phyloP scores from a whole-genome alignment of 352 stramenopile genomes.

The Phytophthora citrophthora region DNA sequence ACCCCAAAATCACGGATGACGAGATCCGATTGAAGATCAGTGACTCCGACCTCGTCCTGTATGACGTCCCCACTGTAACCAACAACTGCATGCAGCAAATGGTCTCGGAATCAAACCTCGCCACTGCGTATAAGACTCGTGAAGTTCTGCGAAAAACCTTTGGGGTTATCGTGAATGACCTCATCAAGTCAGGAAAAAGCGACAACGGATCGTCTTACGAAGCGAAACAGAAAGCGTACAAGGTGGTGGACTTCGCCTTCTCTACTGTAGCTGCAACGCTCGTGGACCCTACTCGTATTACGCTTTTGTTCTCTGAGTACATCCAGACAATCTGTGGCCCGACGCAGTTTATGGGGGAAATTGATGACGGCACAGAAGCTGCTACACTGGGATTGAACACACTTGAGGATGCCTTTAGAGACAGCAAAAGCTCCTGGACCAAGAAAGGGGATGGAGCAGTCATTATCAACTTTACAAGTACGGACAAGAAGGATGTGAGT shows the following conservation, averaged over 20 bases:
- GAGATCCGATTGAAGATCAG: constrained; percentile 43
- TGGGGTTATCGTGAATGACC: constrained; percentile 34
- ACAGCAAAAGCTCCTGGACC: constrained; percentile 30
- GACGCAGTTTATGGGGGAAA: constrained; percentile 52
- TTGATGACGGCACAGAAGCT: constrained; percentile 53
- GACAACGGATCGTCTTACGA: constrained; percentile 32
- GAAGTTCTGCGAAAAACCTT: constrained; percentile 35
- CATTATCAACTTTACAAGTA: constrained; percentile 33
- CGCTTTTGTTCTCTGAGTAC: constrained; percentile 52
- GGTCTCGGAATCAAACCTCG: constrained; percentile 22
- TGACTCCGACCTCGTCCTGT: constrained; percentile 44
- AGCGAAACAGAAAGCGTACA: constrained; percentile 24
- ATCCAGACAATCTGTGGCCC: constrained; percentile 63
- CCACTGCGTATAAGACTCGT: constrained; percentile 28
- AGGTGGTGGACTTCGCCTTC: constrained; percentile 25
- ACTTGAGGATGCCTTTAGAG: constrained; percentile 23
- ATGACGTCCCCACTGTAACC: constrained; percentile 41
- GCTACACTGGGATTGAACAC: constrained; percentile 47
- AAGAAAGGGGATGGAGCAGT: constrained; percentile 28
- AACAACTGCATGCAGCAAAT: constrained; percentile 48
- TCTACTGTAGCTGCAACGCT: constrained; percentile 26
- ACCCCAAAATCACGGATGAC: constrained; percentile 34
- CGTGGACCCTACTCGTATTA: constrained; percentile 53
- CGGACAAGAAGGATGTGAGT: constrained; percentile 28
- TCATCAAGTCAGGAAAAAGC: constrained; percentile 33